Conservation (phyloP, 805 yeast species). For the Wickerhamomyces strasburgensis region DNA sequence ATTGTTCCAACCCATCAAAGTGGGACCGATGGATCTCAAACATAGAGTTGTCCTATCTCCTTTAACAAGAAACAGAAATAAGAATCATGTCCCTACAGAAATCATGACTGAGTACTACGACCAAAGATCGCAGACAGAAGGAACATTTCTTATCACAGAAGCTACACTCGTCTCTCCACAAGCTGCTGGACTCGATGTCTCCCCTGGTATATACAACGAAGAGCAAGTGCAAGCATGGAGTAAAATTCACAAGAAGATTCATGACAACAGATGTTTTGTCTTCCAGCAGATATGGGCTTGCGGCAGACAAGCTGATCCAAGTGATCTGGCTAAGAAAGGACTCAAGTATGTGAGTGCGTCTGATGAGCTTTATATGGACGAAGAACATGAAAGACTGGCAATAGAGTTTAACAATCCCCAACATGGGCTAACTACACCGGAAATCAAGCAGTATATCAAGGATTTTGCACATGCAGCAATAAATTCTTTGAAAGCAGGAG, state of each 20-base stretch:
- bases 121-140: slow-evolving; percentile 48
- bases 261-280: slow-evolving; percentile 39
- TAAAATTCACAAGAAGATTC: slow-evolving; percentile 42
- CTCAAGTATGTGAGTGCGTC: slow-evolving; percentile 33
- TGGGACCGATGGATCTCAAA: slow-evolving; percentile 28
- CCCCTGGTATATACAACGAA: slow-evolving; percentile 46
- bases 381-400: slow-evolving; percentile 31
- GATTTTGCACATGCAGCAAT: slow-evolving; percentile 31
- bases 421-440: slow-evolving; percentile 29
- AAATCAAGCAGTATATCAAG: slow-evolving; percentile 25
- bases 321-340: slow-evolving; percentile 31
- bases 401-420: slow-evolving; percentile 24
- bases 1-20: slow-evolving; percentile 34
- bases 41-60: slow-evolving; percentile 46
- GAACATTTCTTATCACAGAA: slow-evolving; percentile 55
- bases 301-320: slow-evolving; percentile 37
- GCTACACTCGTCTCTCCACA: slow-evolving; percentile 43
- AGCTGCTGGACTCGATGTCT: slow-evolving; percentile 36
- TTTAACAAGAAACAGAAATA: slow-evolving; percentile 4
- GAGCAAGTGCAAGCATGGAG: slow-evolving; percentile 45
- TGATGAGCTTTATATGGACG: slow-evolving; percentile 31
- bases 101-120: slow-evolving; percentile 37
- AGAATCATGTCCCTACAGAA: slow-evolving; percentile 1
- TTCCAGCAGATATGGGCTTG: slow-evolving; percentile 46
- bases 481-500: slow-evolving; percentile 33